phyloP scores from a whole-genome alignment of 2,329 filamentous ascomycete species.

The Xylariomycetidae sp. region DNA sequence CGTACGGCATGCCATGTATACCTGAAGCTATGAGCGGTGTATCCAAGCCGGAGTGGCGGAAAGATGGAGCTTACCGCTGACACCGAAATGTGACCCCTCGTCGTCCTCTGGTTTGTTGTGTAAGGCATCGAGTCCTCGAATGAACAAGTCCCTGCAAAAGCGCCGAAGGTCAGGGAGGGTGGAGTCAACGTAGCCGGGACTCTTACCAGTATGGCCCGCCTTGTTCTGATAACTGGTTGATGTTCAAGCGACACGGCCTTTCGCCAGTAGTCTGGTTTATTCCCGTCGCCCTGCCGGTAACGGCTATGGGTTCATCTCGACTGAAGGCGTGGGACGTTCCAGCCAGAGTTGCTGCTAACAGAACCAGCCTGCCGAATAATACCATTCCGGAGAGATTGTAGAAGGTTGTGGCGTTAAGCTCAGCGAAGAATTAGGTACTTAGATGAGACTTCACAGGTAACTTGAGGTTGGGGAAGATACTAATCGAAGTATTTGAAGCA shows the following conservation, averaged over 20 bases:
- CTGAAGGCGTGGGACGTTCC: slow-evolving; percentile 3
- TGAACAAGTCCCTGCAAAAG: slow-evolving; percentile 44
- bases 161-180: too few species aligned
- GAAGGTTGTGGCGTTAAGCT: too few species aligned
- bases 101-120: slow-evolving; percentile 35
- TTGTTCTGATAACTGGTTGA: slow-evolving; percentile 36
- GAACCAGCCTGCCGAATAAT: slow-evolving; percentile 1
- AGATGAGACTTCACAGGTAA: too few species aligned
- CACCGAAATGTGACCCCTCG: slow-evolving; percentile 43
- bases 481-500: too few species aligned
- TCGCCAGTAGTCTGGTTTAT: slow-evolving; percentile 27
- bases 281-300: slow-evolving; percentile 21
- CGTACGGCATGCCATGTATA: slow-evolving; percentile 31
- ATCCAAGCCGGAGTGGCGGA: not conserved
- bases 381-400: too few species aligned
- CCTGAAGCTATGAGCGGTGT: slow-evolving; percentile 10
- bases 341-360: slow-evolving; percentile 6
- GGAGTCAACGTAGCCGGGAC: too few species aligned
- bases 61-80: slow-evolving; percentile 33
- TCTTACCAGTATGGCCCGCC: slow-evolving; percentile 21
- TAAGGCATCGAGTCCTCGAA: slow-evolving; percentile 39
- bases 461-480: too few species aligned
- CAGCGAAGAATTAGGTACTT: too few species aligned
- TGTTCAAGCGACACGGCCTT: slow-evolving; percentile 39
- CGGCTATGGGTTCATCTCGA: slow-evolving; percentile 11